Conservation (phyloP, 805 yeast genomes). For the Komagataella pastoris region DNA sequence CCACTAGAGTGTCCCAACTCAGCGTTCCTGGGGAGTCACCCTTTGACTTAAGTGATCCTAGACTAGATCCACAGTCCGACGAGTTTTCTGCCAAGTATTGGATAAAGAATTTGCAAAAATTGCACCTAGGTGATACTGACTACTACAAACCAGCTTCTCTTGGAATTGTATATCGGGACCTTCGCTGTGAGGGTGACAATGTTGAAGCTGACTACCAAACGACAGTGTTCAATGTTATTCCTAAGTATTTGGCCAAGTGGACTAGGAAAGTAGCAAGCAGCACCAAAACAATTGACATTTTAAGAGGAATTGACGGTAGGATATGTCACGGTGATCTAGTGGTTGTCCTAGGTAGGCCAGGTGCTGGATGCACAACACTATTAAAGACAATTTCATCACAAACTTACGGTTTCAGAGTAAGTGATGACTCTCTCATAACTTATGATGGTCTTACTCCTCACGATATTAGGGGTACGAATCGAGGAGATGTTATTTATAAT, state of each 20-base stretch:
- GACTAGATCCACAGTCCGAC: slow-evolving; percentile 44
- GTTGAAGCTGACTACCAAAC: slow-evolving; percentile 54
- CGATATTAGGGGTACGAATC: slow-evolving; percentile 30
- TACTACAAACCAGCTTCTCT: slow-evolving; percentile 42
- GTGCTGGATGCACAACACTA: slow-evolving; percentile 50
- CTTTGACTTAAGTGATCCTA: slow-evolving; percentile 18
- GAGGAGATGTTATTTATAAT: slow-evolving; percentile 53
- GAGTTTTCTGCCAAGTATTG: slow-evolving; percentile 46
- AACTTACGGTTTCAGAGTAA: slow-evolving; percentile 42
- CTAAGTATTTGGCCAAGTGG: slow-evolving; percentile 9
- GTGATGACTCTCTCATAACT: slow-evolving; percentile 28
- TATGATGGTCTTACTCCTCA: slow-evolving; percentile 34
- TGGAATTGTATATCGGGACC: slow-evolving; percentile 44
- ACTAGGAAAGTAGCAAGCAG: slow-evolving; percentile 8
- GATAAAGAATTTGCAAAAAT: slow-evolving; percentile 44
- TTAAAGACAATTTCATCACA: slow-evolving; percentile 41
- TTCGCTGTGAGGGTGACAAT: slow-evolving; percentile 50
- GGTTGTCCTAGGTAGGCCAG: slow-evolving; percentile 25
- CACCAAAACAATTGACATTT: slow-evolving; percentile 24
- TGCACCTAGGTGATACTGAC: slow-evolving; percentile 43
- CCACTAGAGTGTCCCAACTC: background rate
- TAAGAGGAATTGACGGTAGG: slow-evolving; percentile 43
- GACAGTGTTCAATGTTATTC: slow-evolving; percentile 33
- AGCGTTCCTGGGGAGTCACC: background rate
- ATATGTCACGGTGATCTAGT: slow-evolving; percentile 11